Evolutionary conservation across 805 yeast species (phyloP).

Genomic region (Barnettozyma wickerhamii): DNA sequence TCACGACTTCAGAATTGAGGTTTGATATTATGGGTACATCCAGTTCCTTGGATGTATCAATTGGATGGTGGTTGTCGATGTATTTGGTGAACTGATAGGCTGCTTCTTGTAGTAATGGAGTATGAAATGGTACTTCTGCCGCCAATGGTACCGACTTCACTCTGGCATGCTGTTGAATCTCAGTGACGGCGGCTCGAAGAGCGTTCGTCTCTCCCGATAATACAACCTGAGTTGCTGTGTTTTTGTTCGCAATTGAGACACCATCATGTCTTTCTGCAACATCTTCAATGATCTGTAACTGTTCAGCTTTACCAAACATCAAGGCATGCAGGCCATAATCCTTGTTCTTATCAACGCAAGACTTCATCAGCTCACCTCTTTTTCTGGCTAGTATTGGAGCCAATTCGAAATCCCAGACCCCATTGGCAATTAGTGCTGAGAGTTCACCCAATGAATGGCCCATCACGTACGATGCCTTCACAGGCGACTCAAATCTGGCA

Average conservation of each 20-base stretch:
- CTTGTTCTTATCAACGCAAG: conserved; percentile 16
- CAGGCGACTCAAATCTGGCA: conserved; percentile 16
- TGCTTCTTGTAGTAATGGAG: conserved; percentile 30
- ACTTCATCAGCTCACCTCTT: conserved; percentile 38
- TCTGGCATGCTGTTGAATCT: conserved; percentile 18
- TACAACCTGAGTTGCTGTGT: conserved; percentile 36
- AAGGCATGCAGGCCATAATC: conserved; percentile 35
- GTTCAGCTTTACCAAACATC: conserved; percentile 26
- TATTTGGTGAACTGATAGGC: conserved; percentile 24
- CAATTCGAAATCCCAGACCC: conserved; percentile 21
- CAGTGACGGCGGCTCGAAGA: conserved; percentile 12
- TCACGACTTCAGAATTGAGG: conserved; percentile 27
- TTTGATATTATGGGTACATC: conserved; percentile 37
- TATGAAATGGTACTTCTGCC: conserved; percentile 44
- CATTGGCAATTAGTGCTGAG: conserved; percentile 32
- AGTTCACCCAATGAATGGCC: conserved; percentile 46
- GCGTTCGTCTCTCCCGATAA: conserved; percentile 32
- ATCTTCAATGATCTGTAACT: conserved; percentile 12
- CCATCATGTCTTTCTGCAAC: conserved; percentile 6
- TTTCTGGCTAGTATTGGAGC: conserved; percentile 25
- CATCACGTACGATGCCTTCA: conserved; percentile 22
- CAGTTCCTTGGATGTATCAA: conserved; percentile 12
- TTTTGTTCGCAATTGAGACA: conserved; percentile 38
- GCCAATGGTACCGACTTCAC: conserved; percentile 31
- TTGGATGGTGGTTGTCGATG: conserved; percentile 9